A percentile compares a stretch with the other conserved stretches of the same genome.
Conservation (phyloP, 2,329 filamentous ascomycete genomes). For the Geosmithia flava region DNA sequence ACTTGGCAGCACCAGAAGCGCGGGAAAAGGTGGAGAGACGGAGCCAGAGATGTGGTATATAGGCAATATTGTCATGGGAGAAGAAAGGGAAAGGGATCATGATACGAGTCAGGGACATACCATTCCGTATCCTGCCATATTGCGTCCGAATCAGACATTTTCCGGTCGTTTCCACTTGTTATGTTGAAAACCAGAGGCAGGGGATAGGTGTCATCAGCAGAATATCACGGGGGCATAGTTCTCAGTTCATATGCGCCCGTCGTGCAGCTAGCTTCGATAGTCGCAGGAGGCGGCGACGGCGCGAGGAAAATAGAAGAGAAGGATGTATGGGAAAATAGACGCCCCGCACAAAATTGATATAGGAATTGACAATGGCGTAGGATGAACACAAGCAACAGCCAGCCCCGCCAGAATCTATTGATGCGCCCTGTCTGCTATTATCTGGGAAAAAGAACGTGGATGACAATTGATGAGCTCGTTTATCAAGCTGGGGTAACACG, state of each 20-base stretch:
- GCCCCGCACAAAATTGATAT: too few relatives aligned
- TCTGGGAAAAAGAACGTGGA: not conserved
- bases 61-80: not conserved
- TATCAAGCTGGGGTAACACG: not conserved
- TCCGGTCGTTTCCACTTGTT: conserved; percentile 11
- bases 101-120: conserved; percentile 35
- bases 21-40: not conserved
- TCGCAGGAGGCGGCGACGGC: not conserved
- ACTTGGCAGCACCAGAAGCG: too few relatives aligned
- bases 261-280: not conserved
- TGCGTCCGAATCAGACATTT: conserved; percentile 33
- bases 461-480: not conserved
- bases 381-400: not conserved
- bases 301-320: too few relatives aligned
- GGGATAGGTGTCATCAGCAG: not conserved
- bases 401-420: not conserved
- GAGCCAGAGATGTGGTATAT: not conserved
- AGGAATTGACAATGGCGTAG: not conserved
- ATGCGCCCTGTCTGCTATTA: not conserved
- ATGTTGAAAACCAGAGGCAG: not conserved
- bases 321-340: too few relatives aligned
- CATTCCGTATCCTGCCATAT: conserved; percentile 68
- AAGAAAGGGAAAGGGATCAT: not conserved
- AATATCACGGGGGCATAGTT: not conserved
- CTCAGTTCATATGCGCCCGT: not conserved